Evolutionary conservation across 768 basidiomycete genomes (phyloP), one percentile per base, ranked within the genome.

Genomic region (Suillus lakei): DNA sequence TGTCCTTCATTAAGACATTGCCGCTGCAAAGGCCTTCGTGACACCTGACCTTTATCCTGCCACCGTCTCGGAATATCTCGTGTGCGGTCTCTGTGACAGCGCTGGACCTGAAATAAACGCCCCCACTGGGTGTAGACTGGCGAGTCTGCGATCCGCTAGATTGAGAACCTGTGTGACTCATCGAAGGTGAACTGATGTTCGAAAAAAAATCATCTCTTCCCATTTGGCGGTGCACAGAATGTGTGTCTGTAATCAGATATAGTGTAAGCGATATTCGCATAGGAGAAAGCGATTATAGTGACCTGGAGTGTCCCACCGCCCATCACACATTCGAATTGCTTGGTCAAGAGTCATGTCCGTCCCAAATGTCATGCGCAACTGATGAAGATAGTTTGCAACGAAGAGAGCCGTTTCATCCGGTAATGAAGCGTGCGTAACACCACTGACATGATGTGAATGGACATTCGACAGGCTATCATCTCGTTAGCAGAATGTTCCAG

Each of bases 1-100:
- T 59, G 18, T 59, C 58, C 58, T 59, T 59, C 58, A 59, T 39
- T 12, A 59, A 59, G 26, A 30, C 39, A 21, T 43, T 59, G 9
- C 58, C 39, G 3, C 39, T 59, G 39, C 58, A 59, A 18, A 26
- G 26, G 28, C 16, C 28, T 41, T 41, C 58, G 18, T 26, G 18
- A 30, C 58, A 59, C 38, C 18, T 28, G 18, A 59, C 58, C 39
- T 59, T 59, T 10, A 12, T 28, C 39, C 39, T 59, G 39, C 18
- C 16, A 18, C 39, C 39, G 39, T 59, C 58, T 59, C 2, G 39
- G 28, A 59, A 59, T 30, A 59, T 30, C 58, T 41, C 36, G 39
- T 59, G 39, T 5, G 41, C 28, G 3, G 28, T 41, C 39, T 21
- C 26, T 30, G 13, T 18, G 23, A 38, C 16, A 18, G 26, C 38